Conservation (phyloP, 495 filamentous ascomycete species). For the Baudoinia panamericana region DNA sequence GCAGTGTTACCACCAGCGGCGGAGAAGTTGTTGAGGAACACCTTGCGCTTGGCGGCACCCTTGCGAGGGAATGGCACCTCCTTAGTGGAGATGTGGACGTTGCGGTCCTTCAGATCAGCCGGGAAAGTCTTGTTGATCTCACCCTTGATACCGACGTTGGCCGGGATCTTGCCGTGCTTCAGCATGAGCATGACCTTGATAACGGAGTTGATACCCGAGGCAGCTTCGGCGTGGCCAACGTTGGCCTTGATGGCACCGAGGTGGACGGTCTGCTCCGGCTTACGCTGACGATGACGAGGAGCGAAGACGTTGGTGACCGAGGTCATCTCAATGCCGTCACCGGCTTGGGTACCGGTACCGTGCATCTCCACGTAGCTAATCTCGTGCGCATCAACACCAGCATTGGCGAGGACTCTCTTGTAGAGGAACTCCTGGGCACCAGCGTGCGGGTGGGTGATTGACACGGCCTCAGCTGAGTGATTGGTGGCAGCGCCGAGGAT, state of each 20-base stretch:
- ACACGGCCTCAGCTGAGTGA: constrained; percentile 33
- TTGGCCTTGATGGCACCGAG: constrained; percentile 82
- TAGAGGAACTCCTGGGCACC: constrained; percentile 36
- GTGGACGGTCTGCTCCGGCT: constrained; percentile 56
- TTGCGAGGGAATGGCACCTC: constrained; percentile 50
- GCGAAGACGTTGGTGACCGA: constrained; percentile 61
- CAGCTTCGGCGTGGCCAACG: constrained; percentile 80
- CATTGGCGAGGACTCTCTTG: constrained; percentile 32
- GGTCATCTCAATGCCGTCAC: constrained; percentile 35
- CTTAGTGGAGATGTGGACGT: constrained; percentile 54
- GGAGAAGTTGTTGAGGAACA: constrained; percentile 40
- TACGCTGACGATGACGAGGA: constrained; percentile 49
- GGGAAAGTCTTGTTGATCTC: constrained; percentile 74
- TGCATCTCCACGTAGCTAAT: constrained; percentile 43
- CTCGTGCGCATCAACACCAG: constrained; percentile 36
- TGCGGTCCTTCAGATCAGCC: constrained; percentile 56
- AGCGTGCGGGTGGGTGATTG: constrained; percentile 37
- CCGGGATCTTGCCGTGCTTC: constrained; percentile 67
- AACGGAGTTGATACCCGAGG: constrained; percentile 69
- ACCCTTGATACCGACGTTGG: constrained; percentile 78
- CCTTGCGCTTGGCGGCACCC: constrained; percentile 48
- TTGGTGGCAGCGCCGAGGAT: constrained; percentile 35
- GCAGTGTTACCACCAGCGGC: constrained; percentile 35
- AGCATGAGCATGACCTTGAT: constrained; percentile 84
- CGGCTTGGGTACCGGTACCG: constrained; percentile 36